Evolutionary conservation across 192 early-diverging fungal species (phyloP).

Genomic region (Coemansia sp.): DNA sequence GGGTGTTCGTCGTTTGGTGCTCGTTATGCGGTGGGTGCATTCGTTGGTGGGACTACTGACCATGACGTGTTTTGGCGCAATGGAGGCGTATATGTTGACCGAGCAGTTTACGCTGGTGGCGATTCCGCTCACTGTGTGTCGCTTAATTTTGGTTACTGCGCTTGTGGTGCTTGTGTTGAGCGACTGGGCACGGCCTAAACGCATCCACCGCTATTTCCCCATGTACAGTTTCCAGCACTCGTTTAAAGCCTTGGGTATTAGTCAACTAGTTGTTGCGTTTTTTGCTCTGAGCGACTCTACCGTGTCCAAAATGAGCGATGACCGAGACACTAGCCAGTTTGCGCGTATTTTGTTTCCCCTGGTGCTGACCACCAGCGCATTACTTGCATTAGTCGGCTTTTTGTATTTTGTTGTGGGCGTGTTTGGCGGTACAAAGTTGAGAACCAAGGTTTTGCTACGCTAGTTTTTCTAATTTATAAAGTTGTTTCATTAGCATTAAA

Average conservation of each 20-base stretch:
- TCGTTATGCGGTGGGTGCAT: constrained; percentile 20
- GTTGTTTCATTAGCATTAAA: not conserved
- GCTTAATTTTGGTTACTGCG: constrained; percentile 26
- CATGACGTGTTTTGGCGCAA: constrained; percentile 22
- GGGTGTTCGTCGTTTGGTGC: not conserved
- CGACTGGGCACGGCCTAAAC: constrained; percentile 22
- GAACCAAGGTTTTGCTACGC: not conserved
- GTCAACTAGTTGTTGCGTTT: constrained; percentile 32
- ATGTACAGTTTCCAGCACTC: constrained; percentile 35
- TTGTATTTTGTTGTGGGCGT: constrained; percentile 40
- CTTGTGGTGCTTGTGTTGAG: constrained; percentile 31
- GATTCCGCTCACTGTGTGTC: constrained; percentile 38
- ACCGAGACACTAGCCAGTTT: constrained; percentile 6
- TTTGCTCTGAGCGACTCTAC: constrained; percentile 42
- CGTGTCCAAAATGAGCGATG: constrained; percentile 17
- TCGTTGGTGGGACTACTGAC: constrained; percentile 12
- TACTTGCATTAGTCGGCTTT: constrained; percentile 23
- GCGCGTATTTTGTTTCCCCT: constrained; percentile 28
- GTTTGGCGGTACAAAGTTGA: constrained; percentile 33
- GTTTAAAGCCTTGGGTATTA: constrained; percentile 38
- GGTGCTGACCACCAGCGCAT: constrained; percentile 21
- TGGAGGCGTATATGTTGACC: constrained; percentile 42
- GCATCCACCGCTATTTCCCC: constrained; percentile 31
- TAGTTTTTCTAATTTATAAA: not conserved
- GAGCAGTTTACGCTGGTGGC: constrained; percentile 17